A percentile compares a stretch with the other conserved stretches of the same genome.
Evolutionary conservation across 73 alveolate species (phyloP).

Genomic region (Stentor coeruleus): DNA sequence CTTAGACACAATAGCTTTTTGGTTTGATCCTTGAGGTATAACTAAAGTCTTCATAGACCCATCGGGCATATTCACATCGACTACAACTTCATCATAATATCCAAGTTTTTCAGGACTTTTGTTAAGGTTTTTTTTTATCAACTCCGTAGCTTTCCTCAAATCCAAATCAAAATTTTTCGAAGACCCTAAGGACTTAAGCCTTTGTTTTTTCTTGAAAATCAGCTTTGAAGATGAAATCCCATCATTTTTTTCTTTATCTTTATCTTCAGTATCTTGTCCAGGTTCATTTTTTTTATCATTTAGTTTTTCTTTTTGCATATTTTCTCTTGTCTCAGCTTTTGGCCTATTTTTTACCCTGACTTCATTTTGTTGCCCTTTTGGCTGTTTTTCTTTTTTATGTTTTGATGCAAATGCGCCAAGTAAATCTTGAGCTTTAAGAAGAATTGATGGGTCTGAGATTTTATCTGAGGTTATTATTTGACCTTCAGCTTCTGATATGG

Average conservation of each 20-base stretch:
- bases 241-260: neutral
- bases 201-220: neutral
- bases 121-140: neutral
- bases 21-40: neutral
- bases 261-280: neutral
- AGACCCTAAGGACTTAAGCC: neutral
- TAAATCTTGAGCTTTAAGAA: neutral
- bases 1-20: neutral
- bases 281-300: too few relatives aligned
- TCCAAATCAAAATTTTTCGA: neutral
- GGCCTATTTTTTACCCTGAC: too few relatives aligned
- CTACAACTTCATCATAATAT: neutral
- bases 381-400: too few relatives aligned
- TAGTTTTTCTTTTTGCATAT: neutral
- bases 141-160: neutral
- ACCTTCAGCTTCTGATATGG: neutral
- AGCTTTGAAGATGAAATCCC: neutral
- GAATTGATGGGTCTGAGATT: neutral
- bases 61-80: neutral
- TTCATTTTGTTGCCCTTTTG: too few relatives aligned
- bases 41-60: neutral
- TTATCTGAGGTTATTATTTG: neutral
- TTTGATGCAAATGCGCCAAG: slow-evolving; percentile 7
- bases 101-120: neutral
- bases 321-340: neutral